These are phyloP conservation scores for Lyophyllum atratum DNA, from an alignment of 768 basidiomycete species.

Conservation along the genomic window DNA sequence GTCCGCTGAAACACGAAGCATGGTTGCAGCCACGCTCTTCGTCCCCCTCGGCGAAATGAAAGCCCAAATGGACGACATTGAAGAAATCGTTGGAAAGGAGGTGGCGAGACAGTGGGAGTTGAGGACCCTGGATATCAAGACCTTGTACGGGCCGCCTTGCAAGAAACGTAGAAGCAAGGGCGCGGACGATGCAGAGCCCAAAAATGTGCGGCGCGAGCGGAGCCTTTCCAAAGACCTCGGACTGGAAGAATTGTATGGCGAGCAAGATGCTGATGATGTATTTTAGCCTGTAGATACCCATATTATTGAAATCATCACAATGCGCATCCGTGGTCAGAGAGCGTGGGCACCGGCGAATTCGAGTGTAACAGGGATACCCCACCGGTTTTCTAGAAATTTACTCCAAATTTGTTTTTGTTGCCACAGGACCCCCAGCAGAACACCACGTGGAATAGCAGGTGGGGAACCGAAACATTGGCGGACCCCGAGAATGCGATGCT, in stretches of 20 bases:
- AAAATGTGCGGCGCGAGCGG: background rate
- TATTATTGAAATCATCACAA: background rate
- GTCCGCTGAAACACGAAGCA: conserved; percentile 35
- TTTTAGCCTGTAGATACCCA: conserved; percentile 8
- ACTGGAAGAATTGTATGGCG: background rate
- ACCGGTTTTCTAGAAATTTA: background rate
- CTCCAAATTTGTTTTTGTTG: background rate
- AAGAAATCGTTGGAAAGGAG: conserved; percentile 34
- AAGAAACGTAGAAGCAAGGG: conserved; percentile 1
- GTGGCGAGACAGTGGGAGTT: conserved; percentile 32
- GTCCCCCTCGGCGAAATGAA: conserved; percentile 34
- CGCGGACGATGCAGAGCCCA: background rate
- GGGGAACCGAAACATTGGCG: conserved; percentile 1
- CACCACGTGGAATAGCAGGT: conserved; percentile 10
- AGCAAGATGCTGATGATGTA: conserved; percentile 16
- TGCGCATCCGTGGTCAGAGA: background rate
- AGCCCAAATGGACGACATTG: conserved; percentile 39
- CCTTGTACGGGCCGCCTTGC: conserved; percentile 13
- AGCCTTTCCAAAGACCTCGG: conserved; percentile 4
- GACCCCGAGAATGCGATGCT: background rate
- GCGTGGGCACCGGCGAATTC: background rate
- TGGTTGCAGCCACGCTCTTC: conserved; percentile 34
- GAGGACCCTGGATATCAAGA: conserved; percentile 21
- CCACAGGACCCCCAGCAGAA: background rate
- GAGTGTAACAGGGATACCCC: background rate